Evolutionary conservation across 176 grass and related monocot species (phyloP), one percentile per base, ranked within the genome.

Genomic region (Rhynchospora pubera): DNA sequence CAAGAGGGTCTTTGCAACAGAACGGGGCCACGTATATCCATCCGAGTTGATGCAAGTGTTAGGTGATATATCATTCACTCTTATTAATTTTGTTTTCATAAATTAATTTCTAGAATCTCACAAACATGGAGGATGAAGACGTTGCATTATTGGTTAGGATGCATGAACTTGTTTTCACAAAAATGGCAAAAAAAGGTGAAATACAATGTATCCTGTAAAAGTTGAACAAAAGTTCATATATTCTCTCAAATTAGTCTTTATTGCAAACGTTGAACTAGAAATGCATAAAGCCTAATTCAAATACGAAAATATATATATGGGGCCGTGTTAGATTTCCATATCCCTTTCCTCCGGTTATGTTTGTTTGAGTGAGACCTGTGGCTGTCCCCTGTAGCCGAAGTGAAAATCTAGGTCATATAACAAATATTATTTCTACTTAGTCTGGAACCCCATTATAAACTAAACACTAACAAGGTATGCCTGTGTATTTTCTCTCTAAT

Each of bases 11-110:
- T n/a, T 48, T 50, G 24, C 44, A 81, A 45, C 15, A 62, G 55
- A 52, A 65, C 13, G 19, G n/a, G 59, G 42, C 79, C 79, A 65
- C 61, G 79, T 63, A 32, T 64, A 5, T 82, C 79, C 79, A 82
- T 28, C 79, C 39, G 23, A 82, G 52, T 82, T 82, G 19, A 65
- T 62, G 61, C 79, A 82, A 82, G 57, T 82, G 34, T 67, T 65
- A 67, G 45, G 42, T 30, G 57, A 39, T 39, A 39, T 24, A 80
- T 32, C 32, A 21, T 62, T 39, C 34, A 39, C 22, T 24, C 21
- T 46, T 21, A 22, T 77, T 53, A 19, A 18, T 47, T 19, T 74
- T 55, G 3, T 77, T 46, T 53, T 76, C 26, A 2, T 39, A 39
- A 39, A 28, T 76, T 55, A 28, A 51, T 53, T n/a, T 77, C 23